A percentile compares a stretch with the other conserved stretches of the same genome.
Evolutionary conservation across 176 grass and related monocot species (phyloP).

Genomic region (Echinochloa phyllopogon): DNA sequence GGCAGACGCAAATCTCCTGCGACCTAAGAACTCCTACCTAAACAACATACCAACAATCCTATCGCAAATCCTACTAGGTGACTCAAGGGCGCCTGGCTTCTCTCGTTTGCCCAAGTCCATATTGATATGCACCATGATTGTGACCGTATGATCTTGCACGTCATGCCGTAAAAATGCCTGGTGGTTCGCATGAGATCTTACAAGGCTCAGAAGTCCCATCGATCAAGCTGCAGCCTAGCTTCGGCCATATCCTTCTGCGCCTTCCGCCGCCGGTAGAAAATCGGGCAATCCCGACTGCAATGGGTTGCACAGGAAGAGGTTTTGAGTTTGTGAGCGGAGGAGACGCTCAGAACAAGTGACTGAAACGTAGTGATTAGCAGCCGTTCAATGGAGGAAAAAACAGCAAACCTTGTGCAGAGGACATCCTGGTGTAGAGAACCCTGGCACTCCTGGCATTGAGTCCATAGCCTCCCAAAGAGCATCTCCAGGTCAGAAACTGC

Average conservation of each 20-base stretch:
- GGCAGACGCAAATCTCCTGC: no score
- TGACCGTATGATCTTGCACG: no score
- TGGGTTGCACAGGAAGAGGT: background rate
- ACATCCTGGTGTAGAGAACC: conserved; percentile 99
- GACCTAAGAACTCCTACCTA: no score
- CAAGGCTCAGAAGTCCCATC: conserved; percentile 82
- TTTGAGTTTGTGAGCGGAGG: background rate
- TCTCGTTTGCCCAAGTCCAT: no score
- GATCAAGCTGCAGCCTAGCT: conserved; percentile 89
- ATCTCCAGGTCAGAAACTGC: conserved; percentile 87
- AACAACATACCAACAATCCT: no score
- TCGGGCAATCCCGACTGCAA: conserved; percentile 91
- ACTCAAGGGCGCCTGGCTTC: no score
- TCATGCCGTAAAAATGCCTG: background rate
- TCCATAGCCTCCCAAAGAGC: conserved; percentile 95
- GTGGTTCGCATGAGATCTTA: background rate
- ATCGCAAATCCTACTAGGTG: no score
- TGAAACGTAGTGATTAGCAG: background rate
- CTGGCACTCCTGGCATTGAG: conserved; percentile 98
- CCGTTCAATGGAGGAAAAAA: background rate
- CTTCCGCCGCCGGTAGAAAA: conserved; percentile 94
- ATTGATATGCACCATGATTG: no score
- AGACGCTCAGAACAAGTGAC: background rate
- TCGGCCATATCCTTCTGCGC: conserved; percentile 98
- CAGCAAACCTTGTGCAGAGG: conserved; percentile 83